Evolutionary conservation across 78 protist genomes (phyloP), one percentile per base, ranked within the genome.

Genomic region (Tieghemostelium lacteum): DNA sequence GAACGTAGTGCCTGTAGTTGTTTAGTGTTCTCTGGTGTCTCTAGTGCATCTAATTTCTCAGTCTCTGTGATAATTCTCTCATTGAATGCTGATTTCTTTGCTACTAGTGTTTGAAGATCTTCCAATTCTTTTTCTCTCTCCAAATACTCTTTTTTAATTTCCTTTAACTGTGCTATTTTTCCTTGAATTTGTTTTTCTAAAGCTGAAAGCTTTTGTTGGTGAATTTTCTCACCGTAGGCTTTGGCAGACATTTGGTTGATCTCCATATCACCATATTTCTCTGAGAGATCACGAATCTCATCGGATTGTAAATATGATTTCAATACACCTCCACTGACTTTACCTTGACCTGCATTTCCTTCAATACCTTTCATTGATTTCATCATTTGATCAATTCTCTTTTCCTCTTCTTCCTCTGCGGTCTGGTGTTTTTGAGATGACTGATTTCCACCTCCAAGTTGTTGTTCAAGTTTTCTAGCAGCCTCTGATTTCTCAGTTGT

Each of bases 1-100:
- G 63, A 36, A 40, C 88, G 50, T 45, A 94, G 67, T 45, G 86
- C 73, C 37, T 64, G 67, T 2, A 94, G 72, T 40, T 64, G 57
- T 55, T 85, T 76, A 0, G 88, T 45, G 58, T 94, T 88, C 58
- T 93, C 95, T 29, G 92, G 91, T 54, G 95, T 93, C 50, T 86
- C 95, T 2, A 93, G 75, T 12, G 75, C 88, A 39, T 86, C 93
- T n/a, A 93, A 61, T 74, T 94, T 88, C 29, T 66, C 77, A 8
- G 75, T 83, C 49, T 94, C 96, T 33, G 26, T 6, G 0, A 73
- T 69, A 31, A 94, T 75, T 49, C 92, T 22, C 14, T 55, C 91
- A 29, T 94, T 88, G 83, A 83, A 67, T 19, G 73, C 77, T 52
- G 28, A 42, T 14, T 57, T 76, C 71, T 70, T 70, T 17, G 12